A percentile compares a stretch with the other conserved stretches of the same genome.
Conservation (phyloP, 139 green algal genomes). For the Eudorina sp. region DNA sequence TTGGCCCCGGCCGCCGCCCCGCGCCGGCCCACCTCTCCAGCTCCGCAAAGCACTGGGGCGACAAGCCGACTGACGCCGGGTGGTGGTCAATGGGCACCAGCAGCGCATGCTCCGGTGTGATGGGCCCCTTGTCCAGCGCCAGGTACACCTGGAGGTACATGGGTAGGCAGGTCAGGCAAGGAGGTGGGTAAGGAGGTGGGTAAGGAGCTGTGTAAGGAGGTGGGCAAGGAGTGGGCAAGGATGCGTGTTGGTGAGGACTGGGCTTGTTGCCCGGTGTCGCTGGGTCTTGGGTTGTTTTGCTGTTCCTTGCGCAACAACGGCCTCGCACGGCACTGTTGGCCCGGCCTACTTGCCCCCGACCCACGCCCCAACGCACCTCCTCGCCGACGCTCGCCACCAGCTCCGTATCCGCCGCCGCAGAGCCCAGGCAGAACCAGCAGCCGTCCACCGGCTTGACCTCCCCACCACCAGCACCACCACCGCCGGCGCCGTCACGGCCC, state of each 20-base stretch:
- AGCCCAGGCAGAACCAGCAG: conserved; percentile 92
- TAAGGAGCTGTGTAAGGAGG: no score
- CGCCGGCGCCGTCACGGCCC: no score
- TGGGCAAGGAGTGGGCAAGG: no score
- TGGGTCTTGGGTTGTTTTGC: no score
- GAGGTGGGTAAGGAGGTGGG: not conserved
- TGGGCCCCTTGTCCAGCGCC: conserved; percentile 80
- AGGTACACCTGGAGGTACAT: conserved; percentile 42
- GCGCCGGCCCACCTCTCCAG: conserved; percentile 56
- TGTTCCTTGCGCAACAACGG: no score
- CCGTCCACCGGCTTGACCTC: conserved; percentile 75
- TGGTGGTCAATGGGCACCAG: conserved; percentile 94
- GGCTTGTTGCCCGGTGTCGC: no score
- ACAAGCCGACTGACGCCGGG: conserved; percentile 69
- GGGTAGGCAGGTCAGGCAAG: no score
- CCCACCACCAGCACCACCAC: not conserved
- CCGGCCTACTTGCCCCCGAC: no score
- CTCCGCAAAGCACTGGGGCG: conserved; percentile 65
- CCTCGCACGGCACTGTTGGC: no score
- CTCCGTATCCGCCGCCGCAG: conserved; percentile 56
- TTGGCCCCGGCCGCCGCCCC: conserved; percentile 37
- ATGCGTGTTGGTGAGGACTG: no score
- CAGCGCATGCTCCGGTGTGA: conserved; percentile 85
- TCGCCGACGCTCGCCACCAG: conserved; percentile 77
- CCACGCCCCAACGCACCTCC: no score